A percentile compares a stretch with the other conserved stretches of the same genome.
Conservation (phyloP, 2,329 filamentous ascomycete genomes). For the Capronia coronata region DNA sequence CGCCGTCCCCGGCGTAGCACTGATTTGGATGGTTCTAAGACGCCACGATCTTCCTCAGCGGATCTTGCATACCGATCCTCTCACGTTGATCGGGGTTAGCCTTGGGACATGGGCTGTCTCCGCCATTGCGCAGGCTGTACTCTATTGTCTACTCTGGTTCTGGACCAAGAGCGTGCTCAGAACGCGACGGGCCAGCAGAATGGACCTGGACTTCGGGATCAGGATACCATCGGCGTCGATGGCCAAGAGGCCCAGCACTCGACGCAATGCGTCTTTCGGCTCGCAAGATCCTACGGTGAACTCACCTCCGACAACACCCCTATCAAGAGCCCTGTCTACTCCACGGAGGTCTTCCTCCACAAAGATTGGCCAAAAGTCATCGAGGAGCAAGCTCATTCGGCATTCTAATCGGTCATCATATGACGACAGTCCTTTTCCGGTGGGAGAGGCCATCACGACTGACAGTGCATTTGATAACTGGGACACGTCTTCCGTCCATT, state of each 20-base stretch:
- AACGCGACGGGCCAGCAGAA: conserved; percentile 12
- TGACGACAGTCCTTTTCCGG: conserved; percentile 21
- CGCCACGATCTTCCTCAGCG: conserved; percentile 16
- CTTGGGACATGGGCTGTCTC: conserved; percentile 23
- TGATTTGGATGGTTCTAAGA: conserved; percentile 23
- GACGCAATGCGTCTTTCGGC: conserved; percentile 18
- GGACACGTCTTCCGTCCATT: conserved; percentile 28
- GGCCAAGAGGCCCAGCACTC: conserved; percentile 12
- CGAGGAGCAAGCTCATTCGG: conserved; percentile 20
- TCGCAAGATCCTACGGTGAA: conserved; percentile 26
- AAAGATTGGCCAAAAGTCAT: conserved; percentile 16
- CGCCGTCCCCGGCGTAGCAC: conserved; percentile 16
- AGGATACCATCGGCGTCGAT: conserved; percentile 12
- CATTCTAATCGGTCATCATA: conserved; percentile 26
- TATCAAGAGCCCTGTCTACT: conserved; percentile 13
- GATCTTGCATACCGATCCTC: conserved; percentile 8
- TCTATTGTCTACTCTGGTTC: conserved; percentile 19
- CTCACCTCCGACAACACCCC: conserved; percentile 27
- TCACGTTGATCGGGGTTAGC: conserved; percentile 20
- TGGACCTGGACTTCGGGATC: conserved; percentile 23
- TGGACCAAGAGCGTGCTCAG: conserved; percentile 22
- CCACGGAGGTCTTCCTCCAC: conserved; percentile 23
- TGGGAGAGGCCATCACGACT: conserved; percentile 21
- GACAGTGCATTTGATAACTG: conserved; percentile 27
- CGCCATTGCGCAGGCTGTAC: conserved; percentile 11